A percentile compares a stretch with the other conserved stretches of the same genome.
phyloP scores from a whole-genome alignment of 2,329 filamentous ascomycete species.

The Neofusicoccum sp. region DNA sequence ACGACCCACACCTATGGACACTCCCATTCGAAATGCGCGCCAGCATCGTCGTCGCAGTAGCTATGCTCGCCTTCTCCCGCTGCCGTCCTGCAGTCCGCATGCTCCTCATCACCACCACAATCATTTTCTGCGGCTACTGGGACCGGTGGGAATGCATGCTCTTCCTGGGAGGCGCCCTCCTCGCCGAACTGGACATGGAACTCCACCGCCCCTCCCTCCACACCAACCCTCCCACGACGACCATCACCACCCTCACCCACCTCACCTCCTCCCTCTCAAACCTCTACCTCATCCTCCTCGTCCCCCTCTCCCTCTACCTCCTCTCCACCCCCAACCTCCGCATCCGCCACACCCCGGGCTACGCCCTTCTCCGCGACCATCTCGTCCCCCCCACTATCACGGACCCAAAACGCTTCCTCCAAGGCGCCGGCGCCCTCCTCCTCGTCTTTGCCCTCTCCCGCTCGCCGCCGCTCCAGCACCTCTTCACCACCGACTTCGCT shows the following conservation, averaged over 20 bases:
- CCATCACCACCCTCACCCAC: no score
- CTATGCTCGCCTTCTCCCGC: slow-evolving; percentile 31
- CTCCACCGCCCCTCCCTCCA: neutral
- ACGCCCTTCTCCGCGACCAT: neutral
- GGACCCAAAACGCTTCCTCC: slow-evolving; percentile 12
- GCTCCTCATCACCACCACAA: slow-evolving; percentile 55
- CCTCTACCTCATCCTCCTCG: neutral
- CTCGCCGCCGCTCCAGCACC: neutral
- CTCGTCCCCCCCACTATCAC: neutral
- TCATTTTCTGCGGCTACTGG: slow-evolving; percentile 47
- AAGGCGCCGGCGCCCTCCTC: slow-evolving; percentile 5
- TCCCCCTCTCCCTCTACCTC: slow-evolving; percentile 7
- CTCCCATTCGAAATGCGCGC: slow-evolving; percentile 47
- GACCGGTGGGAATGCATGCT: slow-evolving; percentile 14
- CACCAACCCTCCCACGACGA: neutral
- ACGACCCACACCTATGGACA: slow-evolving; percentile 43
- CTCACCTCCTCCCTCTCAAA: neutral
- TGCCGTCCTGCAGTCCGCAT: slow-evolving; percentile 32
- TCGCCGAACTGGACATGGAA: neutral
- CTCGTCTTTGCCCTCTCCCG: neutral
- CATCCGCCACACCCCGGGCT: neutral
- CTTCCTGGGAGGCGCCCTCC: slow-evolving; percentile 4
- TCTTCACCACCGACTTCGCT: neutral
- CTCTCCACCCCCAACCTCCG: slow-evolving; percentile 10
- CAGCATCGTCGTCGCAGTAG: slow-evolving; percentile 44